Base-by-base conservation (phyloP, 176 grass and related monocot species). In the Puya raimondii region DNA sequence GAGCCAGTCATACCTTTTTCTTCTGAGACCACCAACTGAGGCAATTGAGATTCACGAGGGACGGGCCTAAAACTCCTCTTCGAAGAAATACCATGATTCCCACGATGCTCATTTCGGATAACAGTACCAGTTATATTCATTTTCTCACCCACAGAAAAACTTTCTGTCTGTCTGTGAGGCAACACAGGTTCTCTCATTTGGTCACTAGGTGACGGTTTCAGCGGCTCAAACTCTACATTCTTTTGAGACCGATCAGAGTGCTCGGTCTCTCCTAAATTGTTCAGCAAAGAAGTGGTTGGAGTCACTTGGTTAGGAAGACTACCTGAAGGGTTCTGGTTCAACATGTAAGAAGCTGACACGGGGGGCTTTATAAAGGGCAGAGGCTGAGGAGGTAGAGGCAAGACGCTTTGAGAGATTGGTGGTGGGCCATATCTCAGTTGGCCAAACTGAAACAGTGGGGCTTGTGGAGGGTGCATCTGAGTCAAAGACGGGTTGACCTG, bases 401-500 rank as follows among this genome's bases (percentile, higher is more conserved):
- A 65, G 59, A 80, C 63, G 59, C 71, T 87, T 70, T 90, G 80
- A 68, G 82, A 64, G 8, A 87, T 82, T 74, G 47, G 51, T 68
- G 73, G 50, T 4, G 81, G 81, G n/a, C 77, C 70, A 92, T 97
- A 84, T 51, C 82, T 89, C 52, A 97, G 78, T 72, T 90, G 94
- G 51, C 94, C 94, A 90, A 97, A 97, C 77, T 93, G 86, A 70
- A 90, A 90, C 64, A 97, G 63, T 63, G 94, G 86, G 74, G 81
- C 21, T 12, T 80, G 73, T 72, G 86, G 85, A 87, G 86, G 74
- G 70, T 78, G 74, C 50, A 80, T 76, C 70, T 92, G 94, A 74
- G 77, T 33, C 53, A 88, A 48, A 50, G 84, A 79, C 69, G 82
- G 88, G 18, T 72, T 82, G 78, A 83, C 68, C 76, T 90, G 89